Base-by-base conservation (phyloP, 2,329 filamentous ascomycete genomes). In the Fusarium succisae region DNA sequence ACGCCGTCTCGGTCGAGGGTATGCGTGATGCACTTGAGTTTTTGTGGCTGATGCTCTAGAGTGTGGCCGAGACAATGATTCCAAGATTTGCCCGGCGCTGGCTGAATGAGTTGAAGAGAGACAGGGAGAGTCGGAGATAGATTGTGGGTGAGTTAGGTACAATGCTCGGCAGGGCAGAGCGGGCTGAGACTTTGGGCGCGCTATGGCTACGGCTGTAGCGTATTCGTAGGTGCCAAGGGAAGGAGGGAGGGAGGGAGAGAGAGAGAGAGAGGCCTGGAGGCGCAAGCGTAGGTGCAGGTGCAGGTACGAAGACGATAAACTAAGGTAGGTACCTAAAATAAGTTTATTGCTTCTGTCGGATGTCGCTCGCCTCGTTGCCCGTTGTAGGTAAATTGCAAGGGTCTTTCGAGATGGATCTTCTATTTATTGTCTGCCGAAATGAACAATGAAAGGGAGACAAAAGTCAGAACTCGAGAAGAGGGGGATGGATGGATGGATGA, bases 1-100 rank as follows among this genome's bases (percentile, higher is more conserved):
- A 66, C 71, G 73, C 76, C 69, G 76, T 73, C 62, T 74, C 54
- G 67, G 51, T 68, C 70, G 61, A 37, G 69, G 62, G 37, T 62
- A 43, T 48, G 55, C 45, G 66, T 54, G 66, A 62, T 38, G 38
- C 30, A 64, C 44, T 15, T 53, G 47, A 41, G 51, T 22, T 51
- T 67, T 68, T 54, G 41, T 51, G 44, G 45, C 32, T 37, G 44
- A 28, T 38, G 15, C 28, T 48, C 45, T 12, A 24, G 30, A 26
- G 30, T 26, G n/a, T 59, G 38, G 30, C 28, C 37, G 59, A 63
- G 37, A 18, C 47, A 24, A 63, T 9, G 41, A 63, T 43, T 30
- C 20, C 54, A 24, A 50, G 50, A 30, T n/a, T 57, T 45, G 44
- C 32, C 38, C 17, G 32, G n/a, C 20, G 53, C 43, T 30, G 47